Conservation (phyloP, 1,139 yeast species). For the Yamadazyma diddensiae region DNA sequence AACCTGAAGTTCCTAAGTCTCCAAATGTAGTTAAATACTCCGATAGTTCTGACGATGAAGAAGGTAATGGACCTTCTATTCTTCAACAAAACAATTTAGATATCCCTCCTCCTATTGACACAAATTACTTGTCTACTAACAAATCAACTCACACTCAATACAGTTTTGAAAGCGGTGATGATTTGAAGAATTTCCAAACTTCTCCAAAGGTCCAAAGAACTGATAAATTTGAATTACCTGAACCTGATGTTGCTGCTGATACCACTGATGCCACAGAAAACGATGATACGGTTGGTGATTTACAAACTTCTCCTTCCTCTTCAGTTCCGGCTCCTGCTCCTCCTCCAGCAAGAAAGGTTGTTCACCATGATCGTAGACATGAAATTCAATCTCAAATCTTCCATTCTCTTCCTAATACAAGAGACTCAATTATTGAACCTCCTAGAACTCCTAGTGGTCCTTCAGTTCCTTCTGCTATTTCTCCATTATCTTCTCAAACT, state of each 20-base stretch:
- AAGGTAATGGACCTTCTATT: conserved; percentile 24
- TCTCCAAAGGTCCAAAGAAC: conserved; percentile 22
- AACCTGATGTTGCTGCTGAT: conserved; percentile 12
- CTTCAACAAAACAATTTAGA: conserved; percentile 32
- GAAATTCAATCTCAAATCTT: conserved; percentile 45
- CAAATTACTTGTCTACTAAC: conserved; percentile 10
- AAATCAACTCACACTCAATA: conserved; percentile 21
- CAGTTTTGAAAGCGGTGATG: conserved; percentile 46
- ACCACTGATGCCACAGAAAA: conserved; percentile 1
- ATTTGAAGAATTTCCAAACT: conserved; percentile 27
- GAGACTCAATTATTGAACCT: conserved; percentile 31
- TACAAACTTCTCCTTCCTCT: conserved; percentile 6
- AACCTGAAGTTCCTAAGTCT: conserved; percentile 16
- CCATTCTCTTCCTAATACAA: conserved; percentile 46
- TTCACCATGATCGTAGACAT: conserved; percentile 20
- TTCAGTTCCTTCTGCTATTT: neutral
- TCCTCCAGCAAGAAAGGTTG: conserved; percentile 72
- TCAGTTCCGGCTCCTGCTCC: conserved; percentile 47
- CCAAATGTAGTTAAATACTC: conserved; percentile 29
- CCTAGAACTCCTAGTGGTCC: conserved; percentile 11
- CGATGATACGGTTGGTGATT: conserved; percentile 8
- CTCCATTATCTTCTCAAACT: conserved; percentile 23
- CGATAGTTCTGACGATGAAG: conserved; percentile 25
- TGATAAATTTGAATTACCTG: conserved; percentile 18
- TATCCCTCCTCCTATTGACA: conserved; percentile 7